These are phyloP conservation scores for Rosa multiflora DNA, from an alignment of 306 rosid species.

Conservation along the genomic window DNA sequence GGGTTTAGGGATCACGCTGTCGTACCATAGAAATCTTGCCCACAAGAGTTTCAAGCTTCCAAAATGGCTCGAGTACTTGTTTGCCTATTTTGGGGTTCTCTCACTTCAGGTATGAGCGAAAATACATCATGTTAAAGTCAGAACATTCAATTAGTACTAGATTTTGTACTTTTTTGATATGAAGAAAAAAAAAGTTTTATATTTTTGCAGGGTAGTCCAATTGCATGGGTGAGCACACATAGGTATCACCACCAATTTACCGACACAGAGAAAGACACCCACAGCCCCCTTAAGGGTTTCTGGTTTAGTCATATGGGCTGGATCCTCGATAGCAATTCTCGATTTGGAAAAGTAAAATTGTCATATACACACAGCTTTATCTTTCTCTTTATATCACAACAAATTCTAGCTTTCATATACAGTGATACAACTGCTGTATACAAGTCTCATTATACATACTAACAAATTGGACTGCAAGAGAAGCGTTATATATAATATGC, in stretches of 20 bases:
- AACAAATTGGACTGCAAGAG: too few species aligned
- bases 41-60: neutral
- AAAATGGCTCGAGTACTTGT: slow-evolving; percentile 29
- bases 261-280: slow-evolving; percentile 84
- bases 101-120: slow-evolving; percentile 55
- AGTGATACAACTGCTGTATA: too few species aligned
- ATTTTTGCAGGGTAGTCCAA: slow-evolving; percentile 62
- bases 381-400: too few species aligned
- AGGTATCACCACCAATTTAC: too few species aligned
- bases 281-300: slow-evolving; percentile 80
- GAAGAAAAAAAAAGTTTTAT: too few species aligned
- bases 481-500: too few species aligned
- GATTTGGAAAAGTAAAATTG: too few species aligned
- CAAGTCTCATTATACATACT: too few species aligned
- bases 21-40: neutral
- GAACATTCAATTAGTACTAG: neutral
- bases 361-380: too few species aligned
- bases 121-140: too few species aligned
- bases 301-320: slow-evolving; percentile 88
- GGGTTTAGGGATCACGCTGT: neutral
- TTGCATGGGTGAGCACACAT: slow-evolving; percentile 31
- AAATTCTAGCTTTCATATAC: too few species aligned
- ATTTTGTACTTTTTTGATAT: neutral
- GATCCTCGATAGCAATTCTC: slow-evolving; percentile 33
- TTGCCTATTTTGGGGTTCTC: slow-evolving; percentile 68